Evolutionary conservation across 192 early-diverging fungal genomes (phyloP), one percentile per base, ranked within the genome.

Genomic region (Coemansia sp.): DNA sequence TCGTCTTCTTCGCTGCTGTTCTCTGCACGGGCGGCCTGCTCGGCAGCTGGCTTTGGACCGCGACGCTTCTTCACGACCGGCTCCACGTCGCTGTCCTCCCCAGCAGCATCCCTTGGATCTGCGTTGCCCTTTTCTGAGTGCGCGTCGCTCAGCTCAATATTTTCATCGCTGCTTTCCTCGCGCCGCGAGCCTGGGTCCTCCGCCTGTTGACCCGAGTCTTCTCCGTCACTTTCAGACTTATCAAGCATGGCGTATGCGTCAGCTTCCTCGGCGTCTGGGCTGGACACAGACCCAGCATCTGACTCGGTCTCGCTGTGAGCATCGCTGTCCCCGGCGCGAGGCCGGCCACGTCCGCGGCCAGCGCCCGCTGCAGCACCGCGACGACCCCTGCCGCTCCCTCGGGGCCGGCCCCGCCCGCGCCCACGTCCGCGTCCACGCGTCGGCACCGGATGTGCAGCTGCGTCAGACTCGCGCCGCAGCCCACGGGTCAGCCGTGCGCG

Each of bases 401-500:
- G 16, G 22, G 46, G 55, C 12, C 67, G 46, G 4, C 56, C 50
- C 4, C 60, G 55, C 1, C 67, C 60, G 19, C 67, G 54, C 4
- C 56, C 47, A 19, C 67, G 29, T 7, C 67, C 67, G 19, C 60
- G 60, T 1, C 65, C 54, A n/a, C 50, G 50, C 47, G 38, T n/a
- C 2, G 48, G 48, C 24, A 22, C 43, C 18, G 43, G 43, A 21
- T 16, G 27, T 23, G 58, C 27, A 8, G 33, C 24, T 14, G 54
- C 22, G 4, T 54, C 25, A 2, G 62, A 30, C 19, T 62, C 59
- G 21, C 66, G 53, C 4, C 73, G 66, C 12, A 69, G 50, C 12
- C 73, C 73, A 8, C 73, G 62, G 6, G 56, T 65, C 9, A 75
- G 62, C n/a, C 73, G 73, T 10, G 61, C 55, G 9, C 64, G 51